phyloP scores from a whole-genome alignment of 805 yeast genomes.

The Metschnikowia anglica region DNA sequence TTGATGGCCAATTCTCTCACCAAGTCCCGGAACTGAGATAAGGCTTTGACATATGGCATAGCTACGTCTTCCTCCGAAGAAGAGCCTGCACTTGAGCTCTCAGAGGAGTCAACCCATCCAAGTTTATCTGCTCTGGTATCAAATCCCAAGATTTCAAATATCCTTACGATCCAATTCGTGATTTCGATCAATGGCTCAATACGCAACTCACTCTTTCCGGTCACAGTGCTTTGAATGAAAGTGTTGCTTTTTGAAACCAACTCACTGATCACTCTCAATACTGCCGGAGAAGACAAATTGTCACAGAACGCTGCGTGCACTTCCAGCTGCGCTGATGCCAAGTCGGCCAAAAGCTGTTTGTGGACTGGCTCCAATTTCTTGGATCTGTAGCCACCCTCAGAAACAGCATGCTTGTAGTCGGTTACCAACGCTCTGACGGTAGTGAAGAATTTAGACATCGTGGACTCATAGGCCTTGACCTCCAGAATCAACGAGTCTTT shows the following conservation, averaged over 20 bases:
- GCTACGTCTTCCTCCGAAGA: conserved; percentile 59
- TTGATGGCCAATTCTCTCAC: conserved; percentile 73
- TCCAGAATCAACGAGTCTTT: conserved; percentile 77
- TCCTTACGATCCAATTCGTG: conserved; percentile 68
- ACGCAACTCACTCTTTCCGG: conserved; percentile 45
- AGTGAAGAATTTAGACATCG: conserved; percentile 79
- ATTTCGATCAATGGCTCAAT: conserved; percentile 66
- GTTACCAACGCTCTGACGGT: conserved; percentile 77
- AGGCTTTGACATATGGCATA: conserved; percentile 75
- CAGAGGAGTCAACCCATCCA: conserved; percentile 68
- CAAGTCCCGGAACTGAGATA: conserved; percentile 78
- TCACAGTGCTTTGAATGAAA: conserved; percentile 56
- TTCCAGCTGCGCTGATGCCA: conserved; percentile 51
- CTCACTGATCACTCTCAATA: conserved; percentile 61
- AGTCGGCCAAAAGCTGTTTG: conserved; percentile 50
- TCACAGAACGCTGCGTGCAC: conserved; percentile 85
- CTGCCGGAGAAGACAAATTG: conserved; percentile 78
- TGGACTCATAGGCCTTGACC: conserved; percentile 71
- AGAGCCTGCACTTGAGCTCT: conserved; percentile 19
- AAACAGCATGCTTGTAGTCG: conserved; percentile 56
- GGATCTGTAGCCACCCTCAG: conserved; percentile 41
- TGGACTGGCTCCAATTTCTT: conserved; percentile 62
- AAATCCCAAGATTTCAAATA: conserved; percentile 74
- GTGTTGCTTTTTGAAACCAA: conserved; percentile 70
- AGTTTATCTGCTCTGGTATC: conserved; percentile 63